phyloP scores from a whole-genome alignment of 352 stramenopile genomes.

The Pythium dissotocum region DNA sequence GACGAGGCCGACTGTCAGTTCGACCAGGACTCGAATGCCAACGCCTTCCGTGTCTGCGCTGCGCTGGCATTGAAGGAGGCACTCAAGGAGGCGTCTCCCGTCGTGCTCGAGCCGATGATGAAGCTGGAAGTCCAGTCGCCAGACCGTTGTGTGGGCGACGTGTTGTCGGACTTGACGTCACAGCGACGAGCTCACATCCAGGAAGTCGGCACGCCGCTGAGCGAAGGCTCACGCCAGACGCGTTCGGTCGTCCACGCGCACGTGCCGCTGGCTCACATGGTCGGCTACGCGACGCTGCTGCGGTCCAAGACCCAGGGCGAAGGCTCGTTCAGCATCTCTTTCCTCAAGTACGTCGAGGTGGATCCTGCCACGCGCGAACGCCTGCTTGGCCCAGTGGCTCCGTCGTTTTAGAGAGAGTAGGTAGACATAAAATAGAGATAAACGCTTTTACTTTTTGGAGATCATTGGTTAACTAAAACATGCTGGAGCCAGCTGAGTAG shows the following conservation, averaged over 20 bases:
- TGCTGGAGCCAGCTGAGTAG: slow-evolving; percentile 24
- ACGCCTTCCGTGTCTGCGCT: slow-evolving; percentile 60
- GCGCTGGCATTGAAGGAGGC: slow-evolving; percentile 57
- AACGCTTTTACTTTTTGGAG: not conserved
- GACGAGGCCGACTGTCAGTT: slow-evolving; percentile 60
- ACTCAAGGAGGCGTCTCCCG: slow-evolving; percentile 49
- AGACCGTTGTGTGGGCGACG: slow-evolving; percentile 63
- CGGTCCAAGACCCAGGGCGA: slow-evolving; percentile 81
- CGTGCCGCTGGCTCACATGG: slow-evolving; percentile 73
- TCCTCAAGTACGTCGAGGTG: slow-evolving; percentile 68
- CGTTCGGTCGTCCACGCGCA: slow-evolving; percentile 65
- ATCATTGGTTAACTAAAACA: slow-evolving; percentile 20
- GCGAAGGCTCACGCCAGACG: slow-evolving; percentile 28
- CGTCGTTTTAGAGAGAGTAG: slow-evolving; percentile 1
- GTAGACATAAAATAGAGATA: not conserved
- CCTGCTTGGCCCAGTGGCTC: slow-evolving; percentile 16
- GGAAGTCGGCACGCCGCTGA: slow-evolving; percentile 46
- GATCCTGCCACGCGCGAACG: slow-evolving; percentile 53
- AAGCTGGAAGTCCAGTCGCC: slow-evolving; percentile 68
- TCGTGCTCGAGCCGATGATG: slow-evolving; percentile 80
- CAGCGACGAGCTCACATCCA: slow-evolving; percentile 69
- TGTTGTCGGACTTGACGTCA: slow-evolving; percentile 76
- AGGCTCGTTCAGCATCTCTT: slow-evolving; percentile 78
- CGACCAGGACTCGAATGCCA: slow-evolving; percentile 66
- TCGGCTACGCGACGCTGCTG: slow-evolving; percentile 77